These are phyloP conservation scores for Dichomitus squalens DNA, from an alignment of 1,284 basidiomycete genomes.

Conservation along the genomic window DNA sequence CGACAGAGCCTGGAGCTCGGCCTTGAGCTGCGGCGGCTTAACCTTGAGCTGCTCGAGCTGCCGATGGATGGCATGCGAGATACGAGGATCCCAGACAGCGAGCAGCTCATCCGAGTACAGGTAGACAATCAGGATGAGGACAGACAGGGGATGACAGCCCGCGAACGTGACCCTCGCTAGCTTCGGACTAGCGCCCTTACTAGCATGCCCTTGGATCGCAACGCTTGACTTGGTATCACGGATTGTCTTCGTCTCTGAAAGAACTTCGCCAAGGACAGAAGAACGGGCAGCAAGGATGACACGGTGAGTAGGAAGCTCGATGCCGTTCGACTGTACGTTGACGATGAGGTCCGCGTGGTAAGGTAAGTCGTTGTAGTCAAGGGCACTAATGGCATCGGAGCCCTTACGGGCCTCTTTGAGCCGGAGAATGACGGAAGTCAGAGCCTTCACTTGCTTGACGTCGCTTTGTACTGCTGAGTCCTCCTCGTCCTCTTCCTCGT, in stretches of 20 bases:
- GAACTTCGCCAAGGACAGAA: slow-evolving; percentile 45
- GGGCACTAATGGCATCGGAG: slow-evolving; percentile 14
- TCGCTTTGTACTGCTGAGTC: slow-evolving; percentile 47
- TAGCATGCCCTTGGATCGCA: slow-evolving; percentile 31
- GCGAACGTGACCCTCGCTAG: slow-evolving; percentile 41
- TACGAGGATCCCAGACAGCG: slow-evolving; percentile 84
- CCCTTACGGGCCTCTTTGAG: slow-evolving; percentile 25
- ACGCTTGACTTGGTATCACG: slow-evolving; percentile 36
- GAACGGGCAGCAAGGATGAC: slow-evolving; percentile 69
- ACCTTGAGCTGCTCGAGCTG: slow-evolving; percentile 45
- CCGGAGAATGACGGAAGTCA: slow-evolving; percentile 43
- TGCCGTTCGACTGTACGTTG: slow-evolving; percentile 36
- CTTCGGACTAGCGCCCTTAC: slow-evolving; percentile 12
- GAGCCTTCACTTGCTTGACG: slow-evolving; percentile 43
- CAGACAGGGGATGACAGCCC: slow-evolving; percentile 64
- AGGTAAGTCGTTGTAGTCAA: slow-evolving; percentile 26
- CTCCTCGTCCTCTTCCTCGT: slow-evolving; percentile 42
- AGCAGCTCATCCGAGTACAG: slow-evolving; percentile 87
- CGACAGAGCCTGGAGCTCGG: slow-evolving; percentile 62
- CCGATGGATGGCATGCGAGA: slow-evolving; percentile 52
- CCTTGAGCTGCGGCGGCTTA: slow-evolving; percentile 54
- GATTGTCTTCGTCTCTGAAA: slow-evolving; percentile 36
- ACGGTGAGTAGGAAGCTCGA: slow-evolving; percentile 66
- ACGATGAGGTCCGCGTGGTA: slow-evolving; percentile 71
- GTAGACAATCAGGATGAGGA: slow-evolving; percentile 83